Evolutionary conservation across 805 yeast species (phyloP).

Genomic region (Helenozyma baotianmanensis): DNA sequence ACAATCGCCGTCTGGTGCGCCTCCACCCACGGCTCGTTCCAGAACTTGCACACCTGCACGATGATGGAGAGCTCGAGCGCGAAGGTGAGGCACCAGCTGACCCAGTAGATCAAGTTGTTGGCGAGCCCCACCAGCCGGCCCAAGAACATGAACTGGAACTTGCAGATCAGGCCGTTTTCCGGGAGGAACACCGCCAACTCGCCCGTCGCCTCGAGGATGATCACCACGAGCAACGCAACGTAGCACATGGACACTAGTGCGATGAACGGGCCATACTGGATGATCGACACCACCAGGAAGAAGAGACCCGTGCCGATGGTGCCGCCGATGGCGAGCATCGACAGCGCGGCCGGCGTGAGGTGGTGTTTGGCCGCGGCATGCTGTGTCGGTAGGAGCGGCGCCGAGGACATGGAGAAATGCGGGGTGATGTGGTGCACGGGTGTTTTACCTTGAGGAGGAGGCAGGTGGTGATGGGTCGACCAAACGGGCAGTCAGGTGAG

Average conservation of each 20-base stretch:
- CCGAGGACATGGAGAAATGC: no score
- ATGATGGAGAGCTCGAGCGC: conserved; percentile 20
- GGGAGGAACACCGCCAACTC: conserved; percentile 19
- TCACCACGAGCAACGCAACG: conserved; percentile 16
- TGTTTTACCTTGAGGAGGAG: no score
- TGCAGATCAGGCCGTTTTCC: conserved; percentile 18
- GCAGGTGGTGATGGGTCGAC: no score
- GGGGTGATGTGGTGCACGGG: no score
- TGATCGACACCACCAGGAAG: conserved; percentile 12
- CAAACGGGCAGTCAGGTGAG: no score
- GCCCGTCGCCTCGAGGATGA: conserved; percentile 17
- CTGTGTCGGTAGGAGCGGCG: no score
- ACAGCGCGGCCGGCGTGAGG: conserved; percentile 9
- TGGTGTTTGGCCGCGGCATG: conserved; percentile 1
- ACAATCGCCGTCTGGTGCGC: conserved; percentile 4
- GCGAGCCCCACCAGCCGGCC: conserved; percentile 15
- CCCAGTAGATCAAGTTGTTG: conserved; percentile 20
- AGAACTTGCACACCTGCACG: conserved; percentile 12
- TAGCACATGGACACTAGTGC: conserved; percentile 16
- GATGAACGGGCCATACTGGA: conserved; percentile 17
- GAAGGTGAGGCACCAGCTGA: conserved; percentile 23
- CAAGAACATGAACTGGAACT: conserved; percentile 16
- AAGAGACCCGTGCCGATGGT: conserved; percentile 23
- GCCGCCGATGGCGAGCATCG: conserved; percentile 22
- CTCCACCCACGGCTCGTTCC: conserved; percentile 7